Base-by-base conservation (phyloP, 345 rosid genomes). In the Populus pruinosa region DNA sequence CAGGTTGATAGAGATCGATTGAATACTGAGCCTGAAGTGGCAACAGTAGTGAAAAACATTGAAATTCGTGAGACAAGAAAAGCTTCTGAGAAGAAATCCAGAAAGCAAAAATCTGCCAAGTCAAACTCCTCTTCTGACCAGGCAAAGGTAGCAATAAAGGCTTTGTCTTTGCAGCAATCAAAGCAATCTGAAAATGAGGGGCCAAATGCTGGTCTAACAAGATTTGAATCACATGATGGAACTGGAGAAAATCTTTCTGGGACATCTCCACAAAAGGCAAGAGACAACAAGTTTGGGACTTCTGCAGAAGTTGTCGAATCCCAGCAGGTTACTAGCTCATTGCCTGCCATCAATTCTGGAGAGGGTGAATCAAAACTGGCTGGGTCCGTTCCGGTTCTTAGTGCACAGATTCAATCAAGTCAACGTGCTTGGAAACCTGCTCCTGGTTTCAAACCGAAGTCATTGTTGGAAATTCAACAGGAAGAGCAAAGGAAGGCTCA, bases 341-440 rank as follows among this genome's bases (percentile, higher is more conserved):
- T 81, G 44, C 73, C 79, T 76, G 71, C 81, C 56, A 81, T 36
- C 44, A 8, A 56, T 74, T 74, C 77, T 61, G 77, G 77, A 77
- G 77, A 88, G 79, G 78, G 70, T 80, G 94, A 90, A 44, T 72
- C 73, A 8, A 25, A 38, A 17, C 21, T 50, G 36, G 69, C 67
- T 73, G 73, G 59, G n/a, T 72, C 87, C 75, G 75, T 74, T 21
- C 69, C 86, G 21, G 69, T 55, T 72, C 88, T 76, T 71, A 83
- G 62, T 74, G n/a, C 82, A 70, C 85, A 79, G 71, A 62, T 83
- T 35, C 86, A 81, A 70, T 74, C 87, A 3, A 86, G 79, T 41
- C 89, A 86, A 70, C 81, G 92, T 69, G 97, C 95, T 72, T 96
- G 99, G 99, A 94, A 90, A 86, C 93, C 95, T 88, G 97, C 99